phyloP scores from a whole-genome alignment of 495 filamentous ascomycete species.

The Acidiella bohemica region DNA sequence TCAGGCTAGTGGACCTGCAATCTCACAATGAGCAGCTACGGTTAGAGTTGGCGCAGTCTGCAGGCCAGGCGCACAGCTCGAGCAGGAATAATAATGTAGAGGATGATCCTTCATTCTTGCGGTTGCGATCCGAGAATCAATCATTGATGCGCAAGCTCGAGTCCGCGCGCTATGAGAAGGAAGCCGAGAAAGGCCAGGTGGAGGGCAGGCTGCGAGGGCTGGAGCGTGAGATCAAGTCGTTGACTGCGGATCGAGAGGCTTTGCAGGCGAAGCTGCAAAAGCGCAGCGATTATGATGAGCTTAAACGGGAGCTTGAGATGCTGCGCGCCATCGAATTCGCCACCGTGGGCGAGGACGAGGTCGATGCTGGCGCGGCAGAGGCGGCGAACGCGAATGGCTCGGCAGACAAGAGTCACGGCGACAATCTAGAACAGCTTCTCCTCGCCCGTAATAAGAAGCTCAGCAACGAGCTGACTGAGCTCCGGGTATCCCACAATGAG shows the following conservation, averaged over 20 bases:
- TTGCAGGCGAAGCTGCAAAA: conserved; percentile 70
- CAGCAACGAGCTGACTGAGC: conserved; percentile 77
- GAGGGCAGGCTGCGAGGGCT: conserved; percentile 57
- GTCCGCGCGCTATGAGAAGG: conserved; percentile 64
- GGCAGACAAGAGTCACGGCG: conserved; percentile 35
- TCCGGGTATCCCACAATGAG: conserved; percentile 89
- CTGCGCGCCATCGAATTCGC: conserved; percentile 96
- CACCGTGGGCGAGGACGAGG: conserved; percentile 32
- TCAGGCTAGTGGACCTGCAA: conserved; percentile 80
- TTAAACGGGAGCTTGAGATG: conserved; percentile 90
- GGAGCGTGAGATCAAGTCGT: conserved; percentile 55
- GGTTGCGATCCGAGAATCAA: conserved; percentile 82
- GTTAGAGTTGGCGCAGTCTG: conserved; percentile 76
- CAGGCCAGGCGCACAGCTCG: conserved; percentile 55
- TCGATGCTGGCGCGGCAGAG: conserved; percentile 22
- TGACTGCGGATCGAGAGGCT: conserved; percentile 55
- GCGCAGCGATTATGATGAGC: conserved; percentile 89
- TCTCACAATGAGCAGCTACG: conserved; percentile 87
- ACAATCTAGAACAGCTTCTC: conserved; percentile 79
- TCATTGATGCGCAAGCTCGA: conserved; percentile 78
- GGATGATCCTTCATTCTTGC: conserved; percentile 76
- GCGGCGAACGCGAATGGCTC: conserved; percentile 34
- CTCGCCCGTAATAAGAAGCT: conserved; percentile 92
- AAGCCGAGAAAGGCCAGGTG: conserved; percentile 57
- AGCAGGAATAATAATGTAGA: conserved; percentile 37